Evolutionary conservation across 2,329 filamentous ascomycete genomes (phyloP), one percentile per base, ranked within the genome.

Genomic region (Trichoderma simmonsii): DNA sequence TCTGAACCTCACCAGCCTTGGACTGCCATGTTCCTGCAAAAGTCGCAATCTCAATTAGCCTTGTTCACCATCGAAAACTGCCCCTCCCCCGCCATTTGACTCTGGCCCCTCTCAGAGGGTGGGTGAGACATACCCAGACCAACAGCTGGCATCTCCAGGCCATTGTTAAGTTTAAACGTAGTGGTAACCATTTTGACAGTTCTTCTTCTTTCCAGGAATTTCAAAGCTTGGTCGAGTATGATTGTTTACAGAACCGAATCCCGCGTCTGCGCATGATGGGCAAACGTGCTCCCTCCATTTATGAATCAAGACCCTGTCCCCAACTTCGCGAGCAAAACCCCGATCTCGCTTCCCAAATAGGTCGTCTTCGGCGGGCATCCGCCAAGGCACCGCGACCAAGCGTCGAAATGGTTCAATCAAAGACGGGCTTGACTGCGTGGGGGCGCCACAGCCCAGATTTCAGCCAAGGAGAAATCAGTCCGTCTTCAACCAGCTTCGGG

Each of bases 21-120:
- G 88, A 86, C 80, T 92, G 89, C 90, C 90, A 92, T 74, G 89
- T 91, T 76, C 89, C 89, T 90, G 63, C 28, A 57, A 32, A 34
- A 21, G 21, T 54, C 21, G 48, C n/a, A 24, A 24, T 21, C n/a
- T 54, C 48, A 5, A 54, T 54, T 24, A 54, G 48, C 48, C 48
- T 57, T 51, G 30, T 11, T 43, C 43, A 26, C 51, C 34, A n/a
- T 21, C 36, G 9, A 28, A 75, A 75, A 68, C 67, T 72, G 68
- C 26, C 60, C 61, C 69, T 65, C 60, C 69, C 59, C 59, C 64
- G 64, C 64, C 51, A 67, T 70, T 32, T 21, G 24, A 36, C 5
- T 28, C 48, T 68, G 54, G 34, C 36, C 54, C 54, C 54, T 68
- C 54, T 34, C 26, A 9, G 39, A 21, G 34, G 61, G 39, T 60